Evolutionary conservation across 139 green algal genomes (phyloP).

Genomic region (Chlamydomonas eustigma): DNA sequence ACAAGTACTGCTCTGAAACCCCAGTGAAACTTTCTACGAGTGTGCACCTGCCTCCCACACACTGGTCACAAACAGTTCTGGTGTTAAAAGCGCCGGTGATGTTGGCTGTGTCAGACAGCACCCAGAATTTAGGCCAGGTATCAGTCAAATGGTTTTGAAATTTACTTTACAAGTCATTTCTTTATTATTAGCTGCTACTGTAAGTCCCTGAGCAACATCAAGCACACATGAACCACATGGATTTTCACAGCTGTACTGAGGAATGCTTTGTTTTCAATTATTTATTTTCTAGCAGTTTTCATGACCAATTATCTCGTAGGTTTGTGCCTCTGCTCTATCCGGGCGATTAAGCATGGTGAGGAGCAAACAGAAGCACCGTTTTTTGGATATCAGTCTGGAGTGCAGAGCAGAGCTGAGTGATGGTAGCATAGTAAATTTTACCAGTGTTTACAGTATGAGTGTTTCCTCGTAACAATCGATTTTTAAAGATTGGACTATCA

Average conservation of each 20-base stretch:
- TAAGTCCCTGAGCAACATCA: not conserved
- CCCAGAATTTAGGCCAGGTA: not conserved
- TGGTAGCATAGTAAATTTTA: constrained; percentile 19
- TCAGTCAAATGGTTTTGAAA: not conserved
- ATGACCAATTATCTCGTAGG: not conserved
- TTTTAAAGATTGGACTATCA: too few species aligned
- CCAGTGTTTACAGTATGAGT: constrained; percentile 34
- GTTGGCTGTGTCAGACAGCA: constrained; percentile 19
- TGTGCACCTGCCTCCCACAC: constrained; percentile 61
- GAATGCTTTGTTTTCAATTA: not conserved
- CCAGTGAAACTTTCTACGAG: constrained; percentile 78
- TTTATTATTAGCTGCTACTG: not conserved
- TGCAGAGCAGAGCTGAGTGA: constrained; percentile 32
- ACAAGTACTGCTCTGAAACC: constrained; percentile 72
- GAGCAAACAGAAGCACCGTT: constrained; percentile 51
- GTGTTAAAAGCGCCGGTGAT: constrained; percentile 55
- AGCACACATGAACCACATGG: not conserved
- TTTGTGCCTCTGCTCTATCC: constrained; percentile 22
- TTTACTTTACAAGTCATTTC: not conserved
- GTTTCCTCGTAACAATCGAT: too few species aligned
- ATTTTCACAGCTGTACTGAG: not conserved
- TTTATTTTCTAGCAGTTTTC: not conserved
- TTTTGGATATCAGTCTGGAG: constrained; percentile 63
- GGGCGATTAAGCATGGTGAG: constrained; percentile 71
- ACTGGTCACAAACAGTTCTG: constrained; percentile 93